Base-by-base conservation (phyloP, 768 basidiomycete species). In the Suillus placidus region DNA sequence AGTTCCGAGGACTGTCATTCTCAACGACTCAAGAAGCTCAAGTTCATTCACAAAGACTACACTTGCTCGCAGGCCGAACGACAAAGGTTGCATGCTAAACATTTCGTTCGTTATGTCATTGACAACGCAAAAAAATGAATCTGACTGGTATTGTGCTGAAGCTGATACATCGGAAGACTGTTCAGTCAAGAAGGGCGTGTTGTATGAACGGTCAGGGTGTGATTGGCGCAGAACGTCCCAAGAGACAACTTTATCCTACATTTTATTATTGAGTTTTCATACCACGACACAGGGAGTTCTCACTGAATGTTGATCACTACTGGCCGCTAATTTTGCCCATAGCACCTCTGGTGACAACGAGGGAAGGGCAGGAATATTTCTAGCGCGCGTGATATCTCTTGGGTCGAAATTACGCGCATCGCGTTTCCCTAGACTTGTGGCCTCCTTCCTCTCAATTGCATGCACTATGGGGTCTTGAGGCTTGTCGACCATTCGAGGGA, bases 401-500 rank as follows among this genome's bases (percentile, higher is more conserved):
- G 42, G 23, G 23, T 66, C 13, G 4, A n/a, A 16, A 54, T 42
- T 7, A 32, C 18, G 26, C 30, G 42, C 34, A 14, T 35, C 26
- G 20, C 12, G n/a, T 40, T 38, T 45, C 23, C 13, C 43, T 23
- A 32, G 40, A 55, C 10, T 10, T 64, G 51, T 35, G n/a, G 23
- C 57, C 4, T 69, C 47, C 38, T 66, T 40, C 13, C 62, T 66
- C 38, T 80, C 81, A 30, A 91, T 67, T 20, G 81, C 77, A 51
- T 90, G 87, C 74, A 93, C 79, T 67, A 93, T 91, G 2, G 91
- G 92, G 73, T 94, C 88, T 72, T 93, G 92, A 3, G 92, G 91
- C 68, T 84, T 86, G 65, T 92, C 84, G n/a, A 81, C 77, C 54
- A 94, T 76, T n/a, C 69, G 75, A 12, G 90, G 88, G n/a, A 92